Evolutionary conservation across 2,329 filamentous ascomycete species (phyloP).

Genomic region (Aspergillus sp.): DNA sequence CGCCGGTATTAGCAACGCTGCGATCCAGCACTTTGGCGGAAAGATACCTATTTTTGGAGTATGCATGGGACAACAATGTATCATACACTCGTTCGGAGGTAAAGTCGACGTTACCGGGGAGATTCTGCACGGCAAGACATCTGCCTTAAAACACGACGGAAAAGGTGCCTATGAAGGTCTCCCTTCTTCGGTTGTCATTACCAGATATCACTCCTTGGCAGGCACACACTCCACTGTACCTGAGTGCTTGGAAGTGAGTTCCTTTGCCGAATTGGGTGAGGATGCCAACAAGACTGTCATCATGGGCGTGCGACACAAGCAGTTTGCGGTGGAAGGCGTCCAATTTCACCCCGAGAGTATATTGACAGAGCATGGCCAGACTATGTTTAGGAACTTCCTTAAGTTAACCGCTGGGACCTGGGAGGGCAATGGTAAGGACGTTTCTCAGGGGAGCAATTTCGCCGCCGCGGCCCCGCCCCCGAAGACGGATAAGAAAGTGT

Average conservation of each 20-base stretch:
- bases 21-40: conserved; percentile 85
- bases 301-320: conserved; percentile 94
- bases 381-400: conserved; percentile 92
- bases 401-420: conserved; percentile 86
- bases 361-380: conserved; percentile 79
- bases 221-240: conserved; percentile 87
- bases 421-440: conserved; percentile 66
- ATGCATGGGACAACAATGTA: conserved; percentile 99
- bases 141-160: conserved; percentile 79
- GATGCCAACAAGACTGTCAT: conserved; percentile 78
- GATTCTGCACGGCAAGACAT: conserved; percentile 97
- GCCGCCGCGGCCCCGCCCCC: conserved; percentile 20
- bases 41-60: conserved; percentile 97
- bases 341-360: conserved; percentile 99
- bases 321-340: conserved; percentile 88
- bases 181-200: conserved; percentile 78
- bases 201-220: conserved; percentile 92
- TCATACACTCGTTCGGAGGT: conserved; percentile 90
- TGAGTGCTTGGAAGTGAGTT: conserved; percentile 81
- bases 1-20: conserved; percentile 89
- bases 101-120: conserved; percentile 90
- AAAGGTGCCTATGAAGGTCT: conserved; percentile 91
- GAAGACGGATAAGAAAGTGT: conserved; percentile 62
- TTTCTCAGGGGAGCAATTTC: conserved; percentile 23
- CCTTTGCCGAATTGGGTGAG: conserved; percentile 76